A percentile compares a stretch with the other conserved stretches of the same genome.
Evolutionary conservation across 1,139 yeast species (phyloP).

Genomic region (Blastobotrys persicus): DNA sequence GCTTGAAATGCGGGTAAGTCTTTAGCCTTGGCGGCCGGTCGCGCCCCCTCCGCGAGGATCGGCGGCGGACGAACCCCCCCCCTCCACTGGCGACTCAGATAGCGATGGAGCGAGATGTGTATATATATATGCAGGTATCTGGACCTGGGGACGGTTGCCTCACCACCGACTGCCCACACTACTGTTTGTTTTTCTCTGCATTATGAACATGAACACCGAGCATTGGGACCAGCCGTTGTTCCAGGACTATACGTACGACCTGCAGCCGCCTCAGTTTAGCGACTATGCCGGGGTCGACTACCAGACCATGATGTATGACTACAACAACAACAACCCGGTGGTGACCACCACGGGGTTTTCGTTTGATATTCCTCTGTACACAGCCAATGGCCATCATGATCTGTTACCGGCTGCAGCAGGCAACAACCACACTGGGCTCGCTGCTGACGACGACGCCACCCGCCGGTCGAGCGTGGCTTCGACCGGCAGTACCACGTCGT

Average conservation of each 20-base stretch:
- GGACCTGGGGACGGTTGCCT: too few relatives aligned
- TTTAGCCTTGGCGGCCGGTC: too few relatives aligned
- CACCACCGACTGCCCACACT: background rate
- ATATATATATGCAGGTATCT: background rate
- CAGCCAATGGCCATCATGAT: background rate
- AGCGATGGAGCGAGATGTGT: too few relatives aligned
- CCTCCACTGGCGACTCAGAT: too few relatives aligned
- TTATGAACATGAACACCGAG: background rate
- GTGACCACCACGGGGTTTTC: background rate
- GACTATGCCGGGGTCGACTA: background rate
- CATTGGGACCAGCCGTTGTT: background rate
- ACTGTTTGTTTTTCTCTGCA: too few relatives aligned
- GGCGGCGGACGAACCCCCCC: too few relatives aligned
- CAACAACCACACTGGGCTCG: too few relatives aligned
- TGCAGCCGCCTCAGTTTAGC: background rate
- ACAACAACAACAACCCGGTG: background rate
- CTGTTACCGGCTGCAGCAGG: background rate
- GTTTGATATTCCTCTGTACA: background rate
- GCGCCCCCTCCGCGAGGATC: too few relatives aligned
- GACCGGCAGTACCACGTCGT: background rate
- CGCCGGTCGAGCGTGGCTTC: slow-evolving; percentile 2
- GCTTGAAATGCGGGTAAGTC: too few relatives aligned
- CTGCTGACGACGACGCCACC: too few relatives aligned
- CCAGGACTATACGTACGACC: slow-evolving; percentile 1
- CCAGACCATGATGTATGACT: background rate